A percentile compares a stretch with the other conserved stretches of the same genome.
Evolutionary conservation across 2,329 filamentous ascomycete genomes (phyloP).

Genomic region (Cladophialophora chaetospira): DNA sequence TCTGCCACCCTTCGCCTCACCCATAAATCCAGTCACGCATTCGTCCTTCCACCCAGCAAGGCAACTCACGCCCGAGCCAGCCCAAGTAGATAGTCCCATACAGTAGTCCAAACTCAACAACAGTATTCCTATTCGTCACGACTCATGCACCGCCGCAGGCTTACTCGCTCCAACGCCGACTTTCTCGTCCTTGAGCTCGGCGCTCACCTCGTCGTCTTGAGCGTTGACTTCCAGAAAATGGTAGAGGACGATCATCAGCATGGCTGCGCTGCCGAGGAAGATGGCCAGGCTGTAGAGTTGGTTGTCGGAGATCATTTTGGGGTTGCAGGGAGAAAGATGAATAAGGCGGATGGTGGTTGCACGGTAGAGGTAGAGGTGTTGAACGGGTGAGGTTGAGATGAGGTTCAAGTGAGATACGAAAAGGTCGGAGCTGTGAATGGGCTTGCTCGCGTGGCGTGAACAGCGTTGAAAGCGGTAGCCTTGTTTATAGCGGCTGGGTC

Average conservation of each 20-base stretch:
- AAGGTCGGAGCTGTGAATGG: too few relatives aligned
- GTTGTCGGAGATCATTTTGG: constrained; percentile 89
- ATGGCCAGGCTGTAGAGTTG: constrained; percentile 90
- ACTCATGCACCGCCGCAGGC: constrained; percentile 12
- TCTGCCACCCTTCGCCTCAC: too few relatives aligned
- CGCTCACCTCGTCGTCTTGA: constrained; percentile 50
- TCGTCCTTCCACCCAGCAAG: too few relatives aligned
- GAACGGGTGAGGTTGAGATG: background rate
- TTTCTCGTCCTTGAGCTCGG: constrained; percentile 26
- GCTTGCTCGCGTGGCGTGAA: background rate
- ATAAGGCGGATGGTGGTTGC: background rate
- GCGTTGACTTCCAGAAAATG: constrained; percentile 96
- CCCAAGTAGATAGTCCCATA: too few relatives aligned
- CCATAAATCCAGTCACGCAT: too few relatives aligned
- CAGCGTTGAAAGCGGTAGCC: too few relatives aligned
- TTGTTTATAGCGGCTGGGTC: too few relatives aligned
- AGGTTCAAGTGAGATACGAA: background rate
- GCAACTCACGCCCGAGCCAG: too few relatives aligned
- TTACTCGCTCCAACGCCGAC: constrained; percentile 29
- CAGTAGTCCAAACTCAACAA: too few relatives aligned
- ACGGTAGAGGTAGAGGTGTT: too few relatives aligned
- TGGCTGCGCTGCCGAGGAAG: constrained; percentile 84
- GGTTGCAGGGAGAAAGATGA: background rate
- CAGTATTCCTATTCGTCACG: too few relatives aligned
- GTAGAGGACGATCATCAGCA: constrained; percentile 92